phyloP scores from a whole-genome alignment of 2,329 filamentous ascomycete species.

The Nannizzia gypsea region DNA sequence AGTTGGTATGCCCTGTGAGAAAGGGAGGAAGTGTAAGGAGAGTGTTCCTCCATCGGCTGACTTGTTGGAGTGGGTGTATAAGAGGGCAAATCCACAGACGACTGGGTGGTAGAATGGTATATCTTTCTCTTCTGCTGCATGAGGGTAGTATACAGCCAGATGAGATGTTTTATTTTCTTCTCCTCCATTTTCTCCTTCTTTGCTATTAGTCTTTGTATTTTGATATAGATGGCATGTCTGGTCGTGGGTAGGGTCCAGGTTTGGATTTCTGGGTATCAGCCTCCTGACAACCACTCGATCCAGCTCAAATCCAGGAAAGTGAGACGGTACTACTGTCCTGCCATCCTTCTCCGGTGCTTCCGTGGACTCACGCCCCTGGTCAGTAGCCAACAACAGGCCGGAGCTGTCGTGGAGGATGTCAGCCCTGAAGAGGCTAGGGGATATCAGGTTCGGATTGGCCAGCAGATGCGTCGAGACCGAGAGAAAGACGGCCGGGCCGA shows the following conservation, averaged over 20 bases:
- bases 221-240: slow-evolving; percentile 71
- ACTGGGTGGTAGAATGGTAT: slow-evolving; percentile 83
- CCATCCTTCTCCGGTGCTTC: neutral
- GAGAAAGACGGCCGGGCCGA: slow-evolving; percentile 24
- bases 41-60: slow-evolving; percentile 27
- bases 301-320: slow-evolving; percentile 28
- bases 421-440: slow-evolving; percentile 47
- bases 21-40: slow-evolving; percentile 43
- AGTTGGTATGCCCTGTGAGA: slow-evolving; percentile 22
- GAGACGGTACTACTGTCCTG: neutral
- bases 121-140: slow-evolving; percentile 48
- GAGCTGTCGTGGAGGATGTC: slow-evolving; percentile 48
- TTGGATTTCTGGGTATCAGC: slow-evolving; percentile 69
- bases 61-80: slow-evolving; percentile 46
- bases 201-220: too few species aligned
- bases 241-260: slow-evolving; percentile 60
- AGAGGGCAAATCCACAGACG: slow-evolving; percentile 61
- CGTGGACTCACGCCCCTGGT: too few species aligned
- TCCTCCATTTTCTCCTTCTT: too few species aligned
- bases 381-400: slow-evolving; percentile 23
- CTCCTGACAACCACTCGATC: slow-evolving; percentile 59
- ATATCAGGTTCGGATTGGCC: slow-evolving; percentile 48
- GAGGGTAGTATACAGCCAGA: slow-evolving; percentile 68
- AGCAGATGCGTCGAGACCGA: slow-evolving; percentile 41
- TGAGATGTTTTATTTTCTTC: slow-evolving; percentile 21